A percentile compares a stretch with the other conserved stretches of the same genome.
phyloP scores from a whole-genome alignment of 148 eudicot species.

The Cornus kousa region DNA sequence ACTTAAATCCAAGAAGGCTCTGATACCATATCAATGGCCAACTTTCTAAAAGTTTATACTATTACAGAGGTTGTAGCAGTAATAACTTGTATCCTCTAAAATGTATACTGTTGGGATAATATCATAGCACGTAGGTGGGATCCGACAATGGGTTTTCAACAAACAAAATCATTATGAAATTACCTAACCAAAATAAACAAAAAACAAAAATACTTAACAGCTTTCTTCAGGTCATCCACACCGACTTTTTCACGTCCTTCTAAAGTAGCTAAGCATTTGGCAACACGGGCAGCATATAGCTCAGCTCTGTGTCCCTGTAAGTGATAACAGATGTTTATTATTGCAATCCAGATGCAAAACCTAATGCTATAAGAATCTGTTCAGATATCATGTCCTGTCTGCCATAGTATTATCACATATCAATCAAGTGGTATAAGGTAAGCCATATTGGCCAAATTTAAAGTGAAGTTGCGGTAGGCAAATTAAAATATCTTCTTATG shows the following conservation, averaged over 20 bases:
- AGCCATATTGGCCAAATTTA: not conserved
- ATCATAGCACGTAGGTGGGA: not conserved
- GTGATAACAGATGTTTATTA: conserved; percentile 4
- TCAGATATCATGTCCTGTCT: not conserved
- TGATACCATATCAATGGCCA: too few relatives aligned
- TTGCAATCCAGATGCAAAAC: conserved; percentile 3
- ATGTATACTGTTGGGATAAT: not conserved
- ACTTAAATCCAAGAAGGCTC: too few relatives aligned
- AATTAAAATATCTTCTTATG: not conserved
- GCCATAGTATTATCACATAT: not conserved
- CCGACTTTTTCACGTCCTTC: conserved; percentile 94
- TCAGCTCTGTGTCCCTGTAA: conserved; percentile 98
- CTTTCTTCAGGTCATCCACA: conserved; percentile 95
- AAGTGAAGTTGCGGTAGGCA: not conserved
- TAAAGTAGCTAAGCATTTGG: conserved; percentile 87
- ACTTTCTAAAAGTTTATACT: too few relatives aligned
- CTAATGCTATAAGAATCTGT: not conserved
- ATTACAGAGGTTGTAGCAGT: too few relatives aligned
- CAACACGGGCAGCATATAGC: conserved; percentile 94
- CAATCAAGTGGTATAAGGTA: not conserved
- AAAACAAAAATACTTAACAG: conserved; percentile 61
- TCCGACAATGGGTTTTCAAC: not conserved
- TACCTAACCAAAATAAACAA: conserved; percentile 6
- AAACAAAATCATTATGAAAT: not conserved
- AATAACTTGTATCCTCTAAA: not conserved